These are phyloP conservation scores for Starmerella apis DNA, from an alignment of 805 yeast species.

Conservation along the genomic window DNA sequence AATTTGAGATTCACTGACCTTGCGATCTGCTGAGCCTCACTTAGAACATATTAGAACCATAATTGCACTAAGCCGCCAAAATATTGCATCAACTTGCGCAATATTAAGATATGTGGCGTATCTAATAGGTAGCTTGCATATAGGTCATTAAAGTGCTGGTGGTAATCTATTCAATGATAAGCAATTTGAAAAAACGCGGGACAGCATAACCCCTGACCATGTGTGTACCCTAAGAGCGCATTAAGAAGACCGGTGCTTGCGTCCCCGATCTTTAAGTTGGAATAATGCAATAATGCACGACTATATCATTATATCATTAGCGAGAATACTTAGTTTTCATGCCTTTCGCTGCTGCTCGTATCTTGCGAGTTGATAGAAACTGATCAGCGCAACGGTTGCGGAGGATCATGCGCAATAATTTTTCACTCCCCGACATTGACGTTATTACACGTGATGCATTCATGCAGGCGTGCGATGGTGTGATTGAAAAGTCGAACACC, in stretches of 20 bases:
- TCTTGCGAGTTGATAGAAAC: no score
- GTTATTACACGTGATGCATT: not conserved
- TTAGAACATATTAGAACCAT: no score
- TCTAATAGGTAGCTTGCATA: not conserved
- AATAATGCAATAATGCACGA: no score
- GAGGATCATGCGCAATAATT: not conserved
- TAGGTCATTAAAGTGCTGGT: no score
- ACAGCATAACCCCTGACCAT: not conserved
- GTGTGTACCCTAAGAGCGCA: not conserved
- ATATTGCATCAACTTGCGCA: not conserved
- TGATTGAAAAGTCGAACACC: conserved; percentile 2
- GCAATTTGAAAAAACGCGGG: not conserved
- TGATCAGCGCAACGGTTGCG: not conserved
- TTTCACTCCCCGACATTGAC: not conserved
- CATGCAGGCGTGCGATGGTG: conserved; percentile 16
- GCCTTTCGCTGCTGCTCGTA: no score
- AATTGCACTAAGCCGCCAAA: not conserved
- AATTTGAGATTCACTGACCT: no score
- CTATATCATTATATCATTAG: no score
- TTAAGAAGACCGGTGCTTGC: not conserved
- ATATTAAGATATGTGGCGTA: not conserved
- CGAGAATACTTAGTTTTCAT: no score
- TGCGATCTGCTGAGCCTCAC: no score
- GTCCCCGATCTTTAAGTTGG: not conserved
- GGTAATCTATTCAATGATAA: not conserved